phyloP scores from a whole-genome alignment of 192 early-diverging fungal genomes.

The Thoreauomyces humboldtii region DNA sequence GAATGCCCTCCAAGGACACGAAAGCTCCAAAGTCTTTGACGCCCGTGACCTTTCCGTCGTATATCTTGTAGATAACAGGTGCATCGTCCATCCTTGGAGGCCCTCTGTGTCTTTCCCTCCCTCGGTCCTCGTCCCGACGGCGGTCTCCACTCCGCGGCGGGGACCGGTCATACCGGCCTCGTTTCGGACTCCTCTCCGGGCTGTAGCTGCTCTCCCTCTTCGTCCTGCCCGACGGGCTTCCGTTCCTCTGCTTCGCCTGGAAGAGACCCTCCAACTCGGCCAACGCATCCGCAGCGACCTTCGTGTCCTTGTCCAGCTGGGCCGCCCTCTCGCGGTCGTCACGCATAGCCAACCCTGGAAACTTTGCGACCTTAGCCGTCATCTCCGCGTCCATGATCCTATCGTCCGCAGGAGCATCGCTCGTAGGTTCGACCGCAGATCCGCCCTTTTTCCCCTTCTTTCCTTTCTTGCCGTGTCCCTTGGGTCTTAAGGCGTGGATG shows the following conservation, averaged over 20 bases:
- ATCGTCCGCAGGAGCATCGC: no score
- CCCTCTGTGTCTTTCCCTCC: slow-evolving; percentile 16
- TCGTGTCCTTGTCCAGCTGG: slow-evolving; percentile 44
- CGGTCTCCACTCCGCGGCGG: slow-evolving; percentile 24
- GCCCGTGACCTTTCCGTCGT: slow-evolving; percentile 76
- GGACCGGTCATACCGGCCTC: slow-evolving; percentile 18
- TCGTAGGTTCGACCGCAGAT: not conserved
- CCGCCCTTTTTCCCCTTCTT: slow-evolving; percentile 32
- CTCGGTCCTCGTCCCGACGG: slow-evolving; percentile 18
- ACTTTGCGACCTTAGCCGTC: slow-evolving; percentile 34
- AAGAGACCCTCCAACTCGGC: slow-evolving; percentile 58
- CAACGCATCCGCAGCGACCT: slow-evolving; percentile 51
- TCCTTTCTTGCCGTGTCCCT: slow-evolving; percentile 21
- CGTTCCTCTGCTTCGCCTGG: slow-evolving; percentile 16
- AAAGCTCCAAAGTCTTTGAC: slow-evolving; percentile 94
- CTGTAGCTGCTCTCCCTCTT: slow-evolving; percentile 24
- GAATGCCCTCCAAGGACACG: slow-evolving; percentile 78
- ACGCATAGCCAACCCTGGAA: slow-evolving; percentile 72
- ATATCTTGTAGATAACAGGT: slow-evolving; percentile 91
- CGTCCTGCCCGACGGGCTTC: slow-evolving; percentile 1
- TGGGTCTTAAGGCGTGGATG: slow-evolving; percentile 75
- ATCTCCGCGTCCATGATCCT: slow-evolving; percentile 29
- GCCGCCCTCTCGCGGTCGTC: slow-evolving; percentile 41
- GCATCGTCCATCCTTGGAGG: slow-evolving; percentile 59
- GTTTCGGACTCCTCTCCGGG: slow-evolving; percentile 29